A percentile compares a stretch with the other conserved stretches of the same genome.
Conservation (phyloP, 2,329 filamentous ascomycete species). For the Sordariomycetes sp. region DNA sequence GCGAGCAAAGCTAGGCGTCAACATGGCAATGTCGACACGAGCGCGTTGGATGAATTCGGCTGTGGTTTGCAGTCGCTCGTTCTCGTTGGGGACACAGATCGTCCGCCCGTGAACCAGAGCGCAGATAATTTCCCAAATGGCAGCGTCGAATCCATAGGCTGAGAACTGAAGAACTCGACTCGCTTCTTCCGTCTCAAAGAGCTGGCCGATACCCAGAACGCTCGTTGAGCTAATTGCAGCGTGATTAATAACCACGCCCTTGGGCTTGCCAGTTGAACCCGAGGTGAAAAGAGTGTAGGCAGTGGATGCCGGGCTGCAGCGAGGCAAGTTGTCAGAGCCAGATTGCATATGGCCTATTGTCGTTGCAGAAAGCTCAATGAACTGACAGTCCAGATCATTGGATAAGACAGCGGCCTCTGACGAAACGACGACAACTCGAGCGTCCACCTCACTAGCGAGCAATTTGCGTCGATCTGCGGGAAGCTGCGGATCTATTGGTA, state of each 20-base stretch:
- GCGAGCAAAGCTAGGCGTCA: slow-evolving; percentile 3
- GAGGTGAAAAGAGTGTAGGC: slow-evolving; percentile 13
- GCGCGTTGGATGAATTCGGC: neutral
- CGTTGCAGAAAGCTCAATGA: too few species aligned
- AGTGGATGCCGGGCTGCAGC: too few species aligned
- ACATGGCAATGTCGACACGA: neutral
- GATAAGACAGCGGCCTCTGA: too few species aligned
- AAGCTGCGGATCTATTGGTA: too few species aligned
- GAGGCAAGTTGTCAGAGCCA: too few species aligned
- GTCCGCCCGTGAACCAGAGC: slow-evolving; percentile 4
- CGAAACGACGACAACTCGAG: too few species aligned
- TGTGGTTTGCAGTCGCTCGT: slow-evolving; percentile 1
- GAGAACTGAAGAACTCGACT: slow-evolving; percentile 17
- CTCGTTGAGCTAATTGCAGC: slow-evolving; percentile 9
- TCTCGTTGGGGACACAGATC: slow-evolving; percentile 7
- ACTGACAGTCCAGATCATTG: too few species aligned
- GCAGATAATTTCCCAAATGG: slow-evolving; percentile 5
- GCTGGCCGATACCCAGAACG: slow-evolving; percentile 8
- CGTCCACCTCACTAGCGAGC: too few species aligned
- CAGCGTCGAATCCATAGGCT: slow-evolving; percentile 9
- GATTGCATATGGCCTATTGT: too few species aligned
- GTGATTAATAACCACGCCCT: slow-evolving; percentile 12
- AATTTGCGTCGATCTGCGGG: too few species aligned
- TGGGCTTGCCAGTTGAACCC: slow-evolving; percentile 13
- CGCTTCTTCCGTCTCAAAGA: slow-evolving; percentile 10